Conservation (phyloP, 169 alveolate genomes). For the Cryptosporidium baileyi region DNA sequence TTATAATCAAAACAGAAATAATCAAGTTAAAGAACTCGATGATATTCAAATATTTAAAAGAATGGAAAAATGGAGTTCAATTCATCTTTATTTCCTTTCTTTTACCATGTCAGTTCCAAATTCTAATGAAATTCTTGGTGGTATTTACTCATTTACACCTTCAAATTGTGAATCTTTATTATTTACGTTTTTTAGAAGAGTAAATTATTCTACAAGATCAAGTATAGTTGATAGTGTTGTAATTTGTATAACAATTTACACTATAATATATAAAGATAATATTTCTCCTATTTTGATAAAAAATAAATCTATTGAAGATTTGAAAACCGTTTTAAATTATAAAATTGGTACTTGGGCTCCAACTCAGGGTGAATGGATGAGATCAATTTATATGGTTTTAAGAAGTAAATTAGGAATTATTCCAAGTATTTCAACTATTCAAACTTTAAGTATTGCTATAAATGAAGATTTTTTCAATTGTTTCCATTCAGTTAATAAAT, state of each 20-base stretch:
- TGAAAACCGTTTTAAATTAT: constrained; percentile 4
- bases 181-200: constrained; percentile 31
- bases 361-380: constrained; percentile 63
- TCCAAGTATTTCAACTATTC: constrained; percentile 50
- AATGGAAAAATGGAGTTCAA: constrained; percentile 44
- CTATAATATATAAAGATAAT: constrained; percentile 2
- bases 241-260: constrained; percentile 38
- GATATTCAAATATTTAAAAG: constrained; percentile 27
- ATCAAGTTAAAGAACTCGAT: background rate
- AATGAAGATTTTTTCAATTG: constrained; percentile 42
- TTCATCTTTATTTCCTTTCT: constrained; percentile 42
- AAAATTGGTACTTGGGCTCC: constrained; percentile 69
- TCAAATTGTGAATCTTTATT: constrained; percentile 59
- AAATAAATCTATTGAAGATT: background rate
- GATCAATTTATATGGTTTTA: constrained; percentile 53
- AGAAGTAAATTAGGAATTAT: constrained; percentile 1
- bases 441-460: constrained; percentile 5
- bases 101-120: constrained; percentile 44
- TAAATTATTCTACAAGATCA: constrained; percentile 28
- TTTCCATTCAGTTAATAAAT: constrained; percentile 13
- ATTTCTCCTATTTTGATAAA: constrained; percentile 41
- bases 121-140: constrained; percentile 45
- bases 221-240: constrained; percentile 52
- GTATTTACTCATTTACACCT: constrained; percentile 35
- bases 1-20: background rate